Evolutionary conservation across 2,329 filamentous ascomycete species (phyloP).

Genomic region (Colletotrichum sp.): DNA sequence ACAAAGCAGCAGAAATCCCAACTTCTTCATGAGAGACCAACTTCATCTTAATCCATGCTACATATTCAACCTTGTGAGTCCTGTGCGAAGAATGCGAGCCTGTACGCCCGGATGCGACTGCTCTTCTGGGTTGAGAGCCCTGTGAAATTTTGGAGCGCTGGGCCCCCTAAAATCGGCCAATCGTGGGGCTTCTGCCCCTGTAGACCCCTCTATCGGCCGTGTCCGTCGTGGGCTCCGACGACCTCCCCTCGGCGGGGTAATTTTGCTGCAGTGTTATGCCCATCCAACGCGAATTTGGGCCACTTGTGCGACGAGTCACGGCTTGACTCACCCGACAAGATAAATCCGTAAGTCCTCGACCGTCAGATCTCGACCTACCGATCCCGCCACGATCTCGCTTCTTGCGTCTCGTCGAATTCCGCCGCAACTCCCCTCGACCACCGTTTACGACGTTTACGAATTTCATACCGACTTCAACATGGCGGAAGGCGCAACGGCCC

Average conservation of each 20-base stretch:
- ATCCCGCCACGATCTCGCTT: neutral
- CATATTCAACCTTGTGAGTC: neutral
- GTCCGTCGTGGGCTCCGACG: constrained; percentile 13
- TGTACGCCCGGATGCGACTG: neutral
- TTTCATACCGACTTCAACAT: constrained; percentile 13
- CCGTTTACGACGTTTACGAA: neutral
- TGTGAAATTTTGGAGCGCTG: neutral
- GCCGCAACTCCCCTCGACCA: neutral
- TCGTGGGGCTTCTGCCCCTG: neutral
- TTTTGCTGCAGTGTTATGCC: constrained; percentile 3
- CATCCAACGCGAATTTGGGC: neutral
- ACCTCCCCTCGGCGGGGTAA: constrained; percentile 23
- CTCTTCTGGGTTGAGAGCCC: constrained; percentile 9
- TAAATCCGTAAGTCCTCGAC: neutral
- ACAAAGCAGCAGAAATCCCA: neutral
- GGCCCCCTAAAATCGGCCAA: constrained; percentile 6
- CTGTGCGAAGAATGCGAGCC: neutral
- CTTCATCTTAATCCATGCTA: neutral
- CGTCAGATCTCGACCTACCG: neutral
- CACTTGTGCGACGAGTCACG: constrained; percentile 7
- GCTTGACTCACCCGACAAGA: constrained; percentile 11
- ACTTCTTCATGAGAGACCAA: neutral
- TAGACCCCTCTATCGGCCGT: constrained; percentile 21
- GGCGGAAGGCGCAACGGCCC: constrained; percentile 40
- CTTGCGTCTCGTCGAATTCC: neutral